Conservation (phyloP, 78 protist genomes). For the Dictyostelium brefeldianum region DNA sequence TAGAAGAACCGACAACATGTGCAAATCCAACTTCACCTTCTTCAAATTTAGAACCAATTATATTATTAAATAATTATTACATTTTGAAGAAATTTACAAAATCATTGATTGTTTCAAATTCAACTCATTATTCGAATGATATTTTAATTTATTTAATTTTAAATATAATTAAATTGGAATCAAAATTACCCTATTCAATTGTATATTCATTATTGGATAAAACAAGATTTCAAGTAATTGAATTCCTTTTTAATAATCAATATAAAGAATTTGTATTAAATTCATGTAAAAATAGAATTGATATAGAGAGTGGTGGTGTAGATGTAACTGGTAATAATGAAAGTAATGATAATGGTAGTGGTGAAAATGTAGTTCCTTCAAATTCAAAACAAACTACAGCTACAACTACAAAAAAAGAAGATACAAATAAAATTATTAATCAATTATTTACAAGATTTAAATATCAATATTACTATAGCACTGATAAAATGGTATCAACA, state of each 20-base stretch:
- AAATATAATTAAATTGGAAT: not conserved
- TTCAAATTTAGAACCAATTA: not conserved
- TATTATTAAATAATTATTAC: not conserved
- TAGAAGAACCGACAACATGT: not conserved
- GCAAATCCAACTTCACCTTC: not conserved
- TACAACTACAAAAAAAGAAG: not conserved
- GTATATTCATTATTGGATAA: not conserved
- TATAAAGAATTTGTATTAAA: not conserved
- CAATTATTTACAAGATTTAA: not conserved
- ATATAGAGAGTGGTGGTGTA: not conserved
- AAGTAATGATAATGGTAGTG: not conserved
- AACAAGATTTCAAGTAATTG: not conserved
- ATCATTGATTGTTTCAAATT: not conserved
- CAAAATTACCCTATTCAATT: not conserved
- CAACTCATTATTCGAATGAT: not conserved
- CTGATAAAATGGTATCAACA: not conserved
- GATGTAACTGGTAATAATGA: too few species aligned
- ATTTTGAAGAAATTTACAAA: not conserved
- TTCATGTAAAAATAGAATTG: conserved; percentile 11
- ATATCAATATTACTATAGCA: not conserved
- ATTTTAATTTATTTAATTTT: not conserved
- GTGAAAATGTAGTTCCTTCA: not conserved
- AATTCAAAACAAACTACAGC: not conserved
- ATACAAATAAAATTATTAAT: not conserved
- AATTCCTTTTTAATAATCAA: not conserved